Evolutionary conservation across 2,329 filamentous ascomycete species (phyloP).

Genomic region (Penicillium sp.): DNA sequence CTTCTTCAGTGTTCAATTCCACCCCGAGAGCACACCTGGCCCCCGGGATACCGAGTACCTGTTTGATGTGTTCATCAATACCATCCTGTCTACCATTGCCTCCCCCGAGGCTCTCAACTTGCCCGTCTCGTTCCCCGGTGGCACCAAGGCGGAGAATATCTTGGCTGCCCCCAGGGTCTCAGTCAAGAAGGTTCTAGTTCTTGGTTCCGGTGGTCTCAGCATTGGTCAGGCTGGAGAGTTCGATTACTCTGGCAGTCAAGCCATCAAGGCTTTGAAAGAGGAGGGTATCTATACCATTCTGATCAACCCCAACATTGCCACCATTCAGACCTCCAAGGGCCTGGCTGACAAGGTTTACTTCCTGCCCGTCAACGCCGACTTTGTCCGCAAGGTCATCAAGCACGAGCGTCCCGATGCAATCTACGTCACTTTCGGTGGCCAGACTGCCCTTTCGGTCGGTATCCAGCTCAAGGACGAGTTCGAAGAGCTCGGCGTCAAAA

Average conservation of each 20-base stretch:
- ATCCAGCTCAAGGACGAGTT: constrained; percentile 98
- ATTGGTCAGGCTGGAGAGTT: constrained; percentile 99
- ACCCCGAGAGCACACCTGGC: constrained; percentile 93
- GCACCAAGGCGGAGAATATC: constrained; percentile 74
- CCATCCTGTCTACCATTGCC: constrained; percentile 69
- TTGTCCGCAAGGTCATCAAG: constrained; percentile 94
- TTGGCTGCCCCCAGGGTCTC: constrained; percentile 72
- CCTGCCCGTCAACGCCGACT: constrained; percentile 92
- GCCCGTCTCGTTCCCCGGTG: constrained; percentile 84
- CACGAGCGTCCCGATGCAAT: constrained; percentile 94
- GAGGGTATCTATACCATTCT: constrained; percentile 97
- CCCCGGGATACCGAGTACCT: constrained; percentile 94
- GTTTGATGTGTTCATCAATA: constrained; percentile 93
- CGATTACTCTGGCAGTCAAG: constrained; percentile 96
- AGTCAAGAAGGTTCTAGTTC: constrained; percentile 90
- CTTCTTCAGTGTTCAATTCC: constrained; percentile 99
- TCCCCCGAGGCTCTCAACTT: constrained; percentile 65
- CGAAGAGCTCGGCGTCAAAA: constrained; percentile 83
- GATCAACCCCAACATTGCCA: constrained; percentile 99
- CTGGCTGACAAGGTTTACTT: constrained; percentile 99
- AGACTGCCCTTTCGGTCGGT: constrained; percentile 93
- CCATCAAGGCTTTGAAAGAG: constrained; percentile 96
- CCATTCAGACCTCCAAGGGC: constrained; percentile 97
- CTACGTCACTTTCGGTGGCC: constrained; percentile 95
- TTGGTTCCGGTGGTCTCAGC: constrained; percentile 91